These are phyloP conservation scores for Trichoderma sp. DNA, from an alignment of 2,329 filamentous ascomycete genomes.

Conservation along the genomic window DNA sequence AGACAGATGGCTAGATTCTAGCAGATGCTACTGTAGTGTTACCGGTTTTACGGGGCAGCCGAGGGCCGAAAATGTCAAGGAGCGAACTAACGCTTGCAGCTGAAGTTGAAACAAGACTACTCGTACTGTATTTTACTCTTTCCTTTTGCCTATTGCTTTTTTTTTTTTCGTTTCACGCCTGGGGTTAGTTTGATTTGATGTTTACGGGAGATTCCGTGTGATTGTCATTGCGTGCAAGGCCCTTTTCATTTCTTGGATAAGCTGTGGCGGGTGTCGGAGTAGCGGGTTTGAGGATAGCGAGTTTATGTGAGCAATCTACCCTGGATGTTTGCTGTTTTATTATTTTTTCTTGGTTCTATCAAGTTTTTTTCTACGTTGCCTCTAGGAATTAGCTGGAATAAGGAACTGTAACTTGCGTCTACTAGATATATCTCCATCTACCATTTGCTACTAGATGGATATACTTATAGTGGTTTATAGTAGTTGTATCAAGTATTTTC, in stretches of 20 bases:
- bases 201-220: background rate
- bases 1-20: background rate
- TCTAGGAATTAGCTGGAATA: too few species aligned
- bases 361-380: background rate
- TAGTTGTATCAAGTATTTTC: background rate
- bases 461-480: background rate
- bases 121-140: background rate
- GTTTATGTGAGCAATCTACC: background rate
- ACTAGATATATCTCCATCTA: background rate
- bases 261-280: background rate
- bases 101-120: slow-evolving; percentile 9
- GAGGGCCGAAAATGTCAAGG: background rate
- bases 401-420: background rate
- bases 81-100: background rate
- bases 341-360: background rate
- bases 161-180: slow-evolving; percentile 2
- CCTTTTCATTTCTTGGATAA: background rate
- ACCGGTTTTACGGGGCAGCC: slow-evolving; percentile 1
- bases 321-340: background rate
- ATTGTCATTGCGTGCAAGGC: background rate
- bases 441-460: background rate
- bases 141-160: background rate
- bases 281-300: background rate
- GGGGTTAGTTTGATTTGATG: background rate
- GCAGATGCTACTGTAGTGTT: slow-evolving; percentile 5